A percentile compares a stretch with the other conserved stretches of the same genome.
phyloP scores from a whole-genome alignment of 1,139 yeast genomes.

The Candida tetrigidarum region DNA sequence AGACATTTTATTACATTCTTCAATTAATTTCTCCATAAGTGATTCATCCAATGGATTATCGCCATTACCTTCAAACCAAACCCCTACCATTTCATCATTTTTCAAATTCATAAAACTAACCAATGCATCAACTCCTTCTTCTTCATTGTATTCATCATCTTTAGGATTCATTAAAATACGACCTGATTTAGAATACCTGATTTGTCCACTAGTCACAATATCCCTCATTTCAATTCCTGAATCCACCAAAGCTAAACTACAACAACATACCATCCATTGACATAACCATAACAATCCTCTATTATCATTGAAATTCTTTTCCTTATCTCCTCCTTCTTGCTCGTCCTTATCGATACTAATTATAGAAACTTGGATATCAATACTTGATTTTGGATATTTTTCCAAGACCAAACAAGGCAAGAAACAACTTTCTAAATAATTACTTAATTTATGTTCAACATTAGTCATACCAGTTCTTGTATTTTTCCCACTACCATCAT shows the following conservation, averaged over 20 bases:
- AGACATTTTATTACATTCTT: conserved; percentile 49
- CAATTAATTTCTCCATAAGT: conserved; percentile 32
- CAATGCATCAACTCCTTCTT: conserved; percentile 38
- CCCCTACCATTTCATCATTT: conserved; percentile 56
- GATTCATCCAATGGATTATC: conserved; percentile 29
- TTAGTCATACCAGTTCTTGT: conserved; percentile 43
- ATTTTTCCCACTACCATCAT: conserved; percentile 20
- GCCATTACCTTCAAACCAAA: conserved; percentile 53
- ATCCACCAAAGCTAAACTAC: conserved; percentile 78
- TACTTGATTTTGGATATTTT: conserved; percentile 87
- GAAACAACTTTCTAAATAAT: conserved; percentile 61
- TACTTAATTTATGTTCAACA: conserved; percentile 54
- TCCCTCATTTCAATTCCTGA: conserved; percentile 83
- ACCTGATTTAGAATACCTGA: conserved; percentile 23
- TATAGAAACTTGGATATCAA: conserved; percentile 76
- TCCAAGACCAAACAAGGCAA: conserved; percentile 66
- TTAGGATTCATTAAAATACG: conserved; percentile 20
- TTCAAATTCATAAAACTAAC: conserved; percentile 58
- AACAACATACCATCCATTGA: conserved; percentile 56
- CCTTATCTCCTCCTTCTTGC: conserved; percentile 23
- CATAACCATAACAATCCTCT: conserved; percentile 42
- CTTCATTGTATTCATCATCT: conserved; percentile 20
- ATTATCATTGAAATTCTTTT: conserved; percentile 34
- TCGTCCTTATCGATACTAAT: conserved; percentile 37
- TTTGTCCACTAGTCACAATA: conserved; percentile 74